A percentile compares a stretch with the other conserved stretches of the same genome.
phyloP scores from a whole-genome alignment of 805 yeast species.

The Ogataea polymorpha region DNA sequence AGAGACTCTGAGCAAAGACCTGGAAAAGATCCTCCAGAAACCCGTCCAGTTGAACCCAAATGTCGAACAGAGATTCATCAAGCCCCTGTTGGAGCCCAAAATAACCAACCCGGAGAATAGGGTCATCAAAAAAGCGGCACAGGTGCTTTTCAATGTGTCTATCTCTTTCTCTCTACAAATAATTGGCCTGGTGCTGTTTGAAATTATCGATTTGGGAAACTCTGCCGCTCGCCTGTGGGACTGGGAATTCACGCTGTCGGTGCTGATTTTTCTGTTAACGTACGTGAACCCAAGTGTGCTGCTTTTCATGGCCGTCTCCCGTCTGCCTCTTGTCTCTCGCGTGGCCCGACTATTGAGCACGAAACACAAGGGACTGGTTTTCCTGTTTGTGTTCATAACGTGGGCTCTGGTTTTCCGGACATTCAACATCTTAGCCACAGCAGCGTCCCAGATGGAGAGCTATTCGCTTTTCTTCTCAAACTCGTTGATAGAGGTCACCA shows the following conservation, averaged over 20 bases:
- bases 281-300: constrained; percentile 42
- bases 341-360: constrained; percentile 1
- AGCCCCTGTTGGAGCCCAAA: not conserved
- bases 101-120: not conserved
- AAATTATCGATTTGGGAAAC: constrained; percentile 25
- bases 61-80: not conserved
- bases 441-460: constrained; percentile 1
- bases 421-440: constrained; percentile 33
- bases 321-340: constrained; percentile 7
- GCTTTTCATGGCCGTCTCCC: constrained; percentile 7
- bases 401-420: constrained; percentile 19
- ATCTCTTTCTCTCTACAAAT: constrained; percentile 29
- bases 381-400: constrained; percentile 4
- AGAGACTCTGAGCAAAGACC: constrained; percentile 11
- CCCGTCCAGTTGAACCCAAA: not conserved
- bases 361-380: constrained; percentile 7
- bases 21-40: constrained; percentile 8
- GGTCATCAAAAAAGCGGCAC: constrained; percentile 1
- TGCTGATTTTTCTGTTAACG: constrained; percentile 38
- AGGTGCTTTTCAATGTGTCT: constrained; percentile 21
- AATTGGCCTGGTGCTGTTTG: constrained; percentile 29
- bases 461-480: constrained; percentile 17
- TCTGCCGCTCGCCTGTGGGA: constrained; percentile 30
- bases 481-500: constrained; percentile 43
- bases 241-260: constrained; percentile 39